Conservation (phyloP, 768 basidiomycete species). For the Agrocybe praecox region DNA sequence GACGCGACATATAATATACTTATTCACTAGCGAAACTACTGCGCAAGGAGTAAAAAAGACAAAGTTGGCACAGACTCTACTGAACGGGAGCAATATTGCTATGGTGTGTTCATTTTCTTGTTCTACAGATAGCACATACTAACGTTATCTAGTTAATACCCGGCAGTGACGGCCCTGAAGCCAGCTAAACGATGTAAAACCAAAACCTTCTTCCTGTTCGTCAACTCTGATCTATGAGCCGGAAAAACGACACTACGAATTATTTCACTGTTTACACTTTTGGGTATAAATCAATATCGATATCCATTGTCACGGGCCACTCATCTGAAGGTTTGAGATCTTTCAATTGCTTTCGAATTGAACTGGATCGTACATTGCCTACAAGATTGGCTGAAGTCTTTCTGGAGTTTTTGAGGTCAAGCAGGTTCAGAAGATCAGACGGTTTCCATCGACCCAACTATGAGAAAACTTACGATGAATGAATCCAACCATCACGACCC, state of each 20-base stretch:
- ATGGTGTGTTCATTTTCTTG: slow-evolving; percentile 59
- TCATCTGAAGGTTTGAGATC: slow-evolving; percentile 8
- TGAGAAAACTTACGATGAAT: slow-evolving; percentile 4
- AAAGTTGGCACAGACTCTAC: slow-evolving; percentile 80
- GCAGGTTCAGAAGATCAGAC: neutral
- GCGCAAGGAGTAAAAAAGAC: slow-evolving; percentile 81
- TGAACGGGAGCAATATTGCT: slow-evolving; percentile 96
- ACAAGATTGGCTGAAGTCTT: slow-evolving; percentile 3
- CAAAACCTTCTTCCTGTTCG: neutral
- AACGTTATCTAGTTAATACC: slow-evolving; percentile 32
- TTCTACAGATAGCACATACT: neutral
- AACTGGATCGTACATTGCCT: slow-evolving; percentile 4
- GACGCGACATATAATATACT: neutral
- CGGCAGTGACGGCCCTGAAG: slow-evolving; percentile 36
- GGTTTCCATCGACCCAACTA: neutral
- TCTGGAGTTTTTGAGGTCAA: too few species aligned
- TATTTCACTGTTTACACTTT: neutral
- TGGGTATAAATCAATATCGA: neutral
- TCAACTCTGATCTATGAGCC: neutral
- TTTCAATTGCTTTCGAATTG: slow-evolving; percentile 8
- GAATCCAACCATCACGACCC: slow-evolving; percentile 10
- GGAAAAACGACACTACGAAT: neutral
- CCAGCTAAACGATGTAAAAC: slow-evolving; percentile 1
- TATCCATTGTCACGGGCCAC: slow-evolving; percentile 10
- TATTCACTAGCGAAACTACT: slow-evolving; percentile 74